Base-by-base conservation (phyloP, 23 red algal genomes). In the Porphyridium purpureum region DNA sequence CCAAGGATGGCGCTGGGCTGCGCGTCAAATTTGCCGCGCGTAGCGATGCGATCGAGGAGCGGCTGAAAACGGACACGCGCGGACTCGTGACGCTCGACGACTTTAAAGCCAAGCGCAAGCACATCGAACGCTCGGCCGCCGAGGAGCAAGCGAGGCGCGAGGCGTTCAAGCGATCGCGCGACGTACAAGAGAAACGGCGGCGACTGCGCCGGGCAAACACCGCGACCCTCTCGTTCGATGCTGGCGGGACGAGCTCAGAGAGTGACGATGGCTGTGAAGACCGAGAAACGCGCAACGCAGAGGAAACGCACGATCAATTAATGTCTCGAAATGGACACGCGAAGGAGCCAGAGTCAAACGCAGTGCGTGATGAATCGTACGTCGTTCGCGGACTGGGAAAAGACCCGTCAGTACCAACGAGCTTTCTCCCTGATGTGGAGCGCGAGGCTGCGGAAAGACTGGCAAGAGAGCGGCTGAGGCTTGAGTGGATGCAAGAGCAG, bases 401-500 rank as follows among this genome's bases (percentile, higher is more conserved):
- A 50, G 63, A 81, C 46, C 84, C 84, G 6, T 33, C 58, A 32
- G 84, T 69, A 22, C 69, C 80, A 29, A 74, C 73, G 7, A 54
- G 35, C 26, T 93, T 81, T 38, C 35, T 93, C n/a, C 84, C 84
- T 0, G 84, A 93, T 24, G 42, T 28, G 46, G 64, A 80, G 5
- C 71, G 67, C 28, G 74, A 80, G 29, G 36, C 23, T 33, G 74
- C 67, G 19, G 74, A 72, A 52, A 27, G 61, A 31, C 6, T 53
- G 50, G 84, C 80, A 40, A 59, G 84, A 27, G 84, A 69, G 56
- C 73, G 84, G 15, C 25, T 93, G 17, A 80, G 48, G 41, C 74
- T 80, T 27, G 60, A 72, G 34, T 93, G 84, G 84, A 32, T 74
- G 22, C 41, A 57, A 19, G 59, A 93, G 44, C 84, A 93, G 55